Percentiles rank a stretch among this genome's conserved stretches.
Conservation (phyloP, 306 rosid species). For the Citrullus amarus region DNA sequence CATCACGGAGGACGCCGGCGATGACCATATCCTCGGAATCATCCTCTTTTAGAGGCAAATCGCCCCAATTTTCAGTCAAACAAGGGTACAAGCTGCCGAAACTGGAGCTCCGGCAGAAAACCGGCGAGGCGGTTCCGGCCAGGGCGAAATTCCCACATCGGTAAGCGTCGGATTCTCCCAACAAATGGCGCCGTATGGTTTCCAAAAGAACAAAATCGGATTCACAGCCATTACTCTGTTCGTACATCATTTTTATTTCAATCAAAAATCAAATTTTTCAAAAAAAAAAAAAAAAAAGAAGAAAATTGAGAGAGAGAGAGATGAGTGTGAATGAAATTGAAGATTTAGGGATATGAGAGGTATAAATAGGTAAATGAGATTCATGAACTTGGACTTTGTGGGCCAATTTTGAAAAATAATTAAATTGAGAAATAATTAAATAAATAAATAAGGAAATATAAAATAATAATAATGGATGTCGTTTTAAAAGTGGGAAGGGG, state of each 20-base stretch:
- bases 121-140: background rate
- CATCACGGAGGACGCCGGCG: conserved; percentile 58
- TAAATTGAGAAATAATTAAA: no score
- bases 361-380: background rate
- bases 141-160: conserved; percentile 6
- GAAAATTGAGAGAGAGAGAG: background rate
- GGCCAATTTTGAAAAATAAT: background rate
- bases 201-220: conserved; percentile 27
- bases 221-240: conserved; percentile 4
- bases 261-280: background rate
- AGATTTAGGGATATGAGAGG: background rate
- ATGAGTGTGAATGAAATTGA: background rate
- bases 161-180: conserved; percentile 25
- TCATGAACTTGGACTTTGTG: background rate
- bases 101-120: conserved; percentile 39
- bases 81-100: conserved; percentile 62
- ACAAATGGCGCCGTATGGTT: conserved; percentile 31
- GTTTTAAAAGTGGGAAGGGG: background rate
- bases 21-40: conserved; percentile 82
- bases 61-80: conserved; percentile 50
- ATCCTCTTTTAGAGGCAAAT: conserved; percentile 52
- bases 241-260: conserved; percentile 9
- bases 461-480: background rate
- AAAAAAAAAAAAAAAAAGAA: no score
- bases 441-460: no score